These are phyloP conservation scores for Sugiyamaella sp. DNA, from an alignment of 1,139 yeast species.

Conservation along the genomic window DNA sequence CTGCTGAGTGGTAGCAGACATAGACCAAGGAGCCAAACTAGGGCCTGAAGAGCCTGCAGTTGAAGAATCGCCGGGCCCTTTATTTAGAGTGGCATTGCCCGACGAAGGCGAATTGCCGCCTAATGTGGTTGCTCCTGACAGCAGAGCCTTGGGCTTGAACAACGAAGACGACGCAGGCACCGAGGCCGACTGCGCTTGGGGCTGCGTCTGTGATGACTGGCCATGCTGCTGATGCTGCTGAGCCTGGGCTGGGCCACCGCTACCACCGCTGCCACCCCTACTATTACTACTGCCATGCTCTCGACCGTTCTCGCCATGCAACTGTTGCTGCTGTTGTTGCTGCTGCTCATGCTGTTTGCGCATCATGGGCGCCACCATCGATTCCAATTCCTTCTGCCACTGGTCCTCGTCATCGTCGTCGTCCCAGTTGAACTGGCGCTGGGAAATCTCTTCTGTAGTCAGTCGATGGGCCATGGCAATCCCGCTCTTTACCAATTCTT, in stretches of 20 bases:
- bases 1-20: conserved; percentile 24
- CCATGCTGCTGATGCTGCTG: conserved; percentile 14
- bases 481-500: conserved; percentile 43
- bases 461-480: conserved; percentile 43
- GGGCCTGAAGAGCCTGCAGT: conserved; percentile 15
- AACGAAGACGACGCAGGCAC: background rate
- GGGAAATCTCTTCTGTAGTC: conserved; percentile 32
- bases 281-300: background rate
- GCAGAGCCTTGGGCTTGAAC: conserved; percentile 11
- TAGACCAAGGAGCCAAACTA: conserved; percentile 33
- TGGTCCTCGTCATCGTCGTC: conserved; percentile 46
- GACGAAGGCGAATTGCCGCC: conserved; percentile 10
- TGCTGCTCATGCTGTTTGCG: conserved; percentile 19
- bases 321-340: conserved; percentile 1
- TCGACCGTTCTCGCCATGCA: background rate
- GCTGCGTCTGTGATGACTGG: conserved; percentile 1
- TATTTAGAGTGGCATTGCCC: conserved; percentile 9
- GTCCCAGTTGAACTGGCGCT: conserved; percentile 45
- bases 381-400: conserved; percentile 20
- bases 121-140: conserved; percentile 14
- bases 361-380: conserved; percentile 15
- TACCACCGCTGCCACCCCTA: background rate
- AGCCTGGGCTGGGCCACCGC: background rate
- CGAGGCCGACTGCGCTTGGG: background rate
- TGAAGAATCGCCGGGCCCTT: conserved; percentile 14